Percentiles rank a stretch among this genome's conserved stretches.
Evolutionary conservation across 2,329 filamentous ascomycete species (phyloP).

Genomic region (Monilinia fructicola): DNA sequence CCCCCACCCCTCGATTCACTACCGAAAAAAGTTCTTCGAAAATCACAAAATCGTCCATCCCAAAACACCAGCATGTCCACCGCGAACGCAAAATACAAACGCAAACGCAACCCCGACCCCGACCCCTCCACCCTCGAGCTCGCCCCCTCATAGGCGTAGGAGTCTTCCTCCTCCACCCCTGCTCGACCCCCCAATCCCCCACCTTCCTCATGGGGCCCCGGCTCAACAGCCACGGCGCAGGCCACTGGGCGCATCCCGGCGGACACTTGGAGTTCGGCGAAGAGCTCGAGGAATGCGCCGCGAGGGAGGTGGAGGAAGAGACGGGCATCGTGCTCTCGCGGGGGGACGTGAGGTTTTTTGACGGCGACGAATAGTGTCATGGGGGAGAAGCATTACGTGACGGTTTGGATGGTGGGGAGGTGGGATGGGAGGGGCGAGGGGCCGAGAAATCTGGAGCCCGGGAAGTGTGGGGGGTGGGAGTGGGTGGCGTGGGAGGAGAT

Average conservation of each 20-base stretch:
- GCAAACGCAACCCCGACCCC: no score
- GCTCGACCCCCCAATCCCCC: slow-evolving; percentile 18
- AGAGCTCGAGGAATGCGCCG: slow-evolving; percentile 59
- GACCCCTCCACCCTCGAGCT: not conserved
- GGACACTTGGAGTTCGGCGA: slow-evolving; percentile 75
- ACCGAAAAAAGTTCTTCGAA: no score
- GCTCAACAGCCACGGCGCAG: slow-evolving; percentile 38
- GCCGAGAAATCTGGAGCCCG: slow-evolving; percentile 51
- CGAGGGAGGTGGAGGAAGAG: slow-evolving; percentile 68
- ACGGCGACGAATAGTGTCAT: slow-evolving; percentile 69
- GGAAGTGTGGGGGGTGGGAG: slow-evolving; percentile 57
- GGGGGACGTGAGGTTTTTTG: slow-evolving; percentile 52
- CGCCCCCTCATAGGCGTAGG: slow-evolving; percentile 29
- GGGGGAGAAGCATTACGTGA: slow-evolving; percentile 68
- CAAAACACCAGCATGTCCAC: no score
- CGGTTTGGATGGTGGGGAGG: slow-evolving; percentile 62
- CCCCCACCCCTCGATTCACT: no score
- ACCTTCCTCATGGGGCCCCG: slow-evolving; percentile 29
- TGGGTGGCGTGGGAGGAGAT: slow-evolving; percentile 51
- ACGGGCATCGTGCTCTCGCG: slow-evolving; percentile 58
- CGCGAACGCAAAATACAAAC: no score
- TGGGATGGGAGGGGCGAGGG: slow-evolving; percentile 49
- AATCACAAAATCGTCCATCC: no score
- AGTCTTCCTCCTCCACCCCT: slow-evolving; percentile 28
- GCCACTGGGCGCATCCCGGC: slow-evolving; percentile 67